Base-by-base conservation (phyloP, 2,329 filamentous ascomycete genomes). In the Alternaria conjuncta region DNA sequence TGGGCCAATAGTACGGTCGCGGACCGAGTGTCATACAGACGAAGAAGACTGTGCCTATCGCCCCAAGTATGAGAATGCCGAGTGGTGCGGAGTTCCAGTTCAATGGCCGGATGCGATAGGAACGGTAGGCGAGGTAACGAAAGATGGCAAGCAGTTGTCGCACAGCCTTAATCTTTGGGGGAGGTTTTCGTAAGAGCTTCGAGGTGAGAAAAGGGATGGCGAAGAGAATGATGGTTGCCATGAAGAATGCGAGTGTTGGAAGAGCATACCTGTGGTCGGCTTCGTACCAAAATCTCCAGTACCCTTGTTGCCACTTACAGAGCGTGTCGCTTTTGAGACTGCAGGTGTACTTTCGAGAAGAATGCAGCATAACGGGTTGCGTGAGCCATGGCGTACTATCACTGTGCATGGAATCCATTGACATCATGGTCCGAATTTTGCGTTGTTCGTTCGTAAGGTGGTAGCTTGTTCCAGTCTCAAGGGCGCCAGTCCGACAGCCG, bases 251-350 rank as follows among this genome's bases (percentile, higher is more conserved):
- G 4, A 87, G 75, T 0, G 86, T 87, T 7, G 82, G 81, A 5
- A 87, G 73, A 0, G 83, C 84, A 66, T 84, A 88, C 36, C 84
- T 82, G 65, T 84, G 82, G 68, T 88, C 87, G 21, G 86, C 83
- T 59, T 86, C 75, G 65, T 86, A 87, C 84, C 85, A 45, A 13
- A 45, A 45, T 21, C 43, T 45, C 43, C 43, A 45, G 43, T 45
- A 45, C 43, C 43, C 43, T 20, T 45, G 43, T 18, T 45, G 43
- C 43, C 43, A 45, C 18, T 21, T 18, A 45, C 43, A 45, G 21
- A 45, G 43, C 6, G 43, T 45, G 43, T 18, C 20, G 18, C 11
- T 45, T 45, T 45, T 45, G 43, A 45, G 43, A 45, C 43, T 45
- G 43, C 20, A 45, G 43, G 43, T 45, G 20, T 45, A 45, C n/a